phyloP scores from a whole-genome alignment of 805 yeast species.

The Cephaloascus fragrans region DNA sequence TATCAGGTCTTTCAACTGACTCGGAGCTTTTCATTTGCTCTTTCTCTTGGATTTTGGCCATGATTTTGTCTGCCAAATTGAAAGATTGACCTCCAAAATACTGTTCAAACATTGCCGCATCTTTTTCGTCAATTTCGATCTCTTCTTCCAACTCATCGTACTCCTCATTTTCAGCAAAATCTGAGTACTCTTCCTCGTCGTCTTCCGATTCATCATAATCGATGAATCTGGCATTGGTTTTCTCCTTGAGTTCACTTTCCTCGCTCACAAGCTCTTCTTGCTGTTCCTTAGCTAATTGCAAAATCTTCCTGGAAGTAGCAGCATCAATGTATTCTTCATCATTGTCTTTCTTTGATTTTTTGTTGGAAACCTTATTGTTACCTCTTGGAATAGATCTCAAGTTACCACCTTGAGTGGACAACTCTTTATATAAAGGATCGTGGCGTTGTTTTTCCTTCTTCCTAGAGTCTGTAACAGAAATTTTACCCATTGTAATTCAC shows the following conservation, averaged over 20 bases:
- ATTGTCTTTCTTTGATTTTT: constrained; percentile 17
- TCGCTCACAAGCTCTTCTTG: constrained; percentile 82
- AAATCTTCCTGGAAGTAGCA: constrained; percentile 69
- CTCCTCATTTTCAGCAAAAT: constrained; percentile 41
- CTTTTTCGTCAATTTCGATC: constrained; percentile 65
- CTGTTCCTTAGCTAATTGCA: constrained; percentile 86
- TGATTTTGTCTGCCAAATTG: constrained; percentile 84
- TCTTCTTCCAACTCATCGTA: constrained; percentile 49
- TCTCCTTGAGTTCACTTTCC: constrained; percentile 25
- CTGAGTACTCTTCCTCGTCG: constrained; percentile 29
- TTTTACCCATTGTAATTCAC: constrained; percentile 50
- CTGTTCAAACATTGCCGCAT: constrained; percentile 74
- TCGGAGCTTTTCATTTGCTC: constrained; percentile 26
- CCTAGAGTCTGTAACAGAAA: constrained; percentile 37
- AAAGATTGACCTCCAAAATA: constrained; percentile 53
- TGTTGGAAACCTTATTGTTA: constrained; percentile 12
- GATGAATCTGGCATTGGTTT: constrained; percentile 11
- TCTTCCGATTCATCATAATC: constrained; percentile 10
- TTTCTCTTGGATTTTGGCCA: constrained; percentile 80
- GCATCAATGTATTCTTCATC: constrained; percentile 73
- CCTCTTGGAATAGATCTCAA: constrained; percentile 36
- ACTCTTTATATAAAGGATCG: constrained; percentile 71
- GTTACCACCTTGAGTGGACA: constrained; percentile 66
- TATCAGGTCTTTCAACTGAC: constrained; percentile 32
- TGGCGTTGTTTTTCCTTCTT: constrained; percentile 50